A percentile compares a stretch with the other conserved stretches of the same genome.
phyloP scores from a whole-genome alignment of 2,329 filamentous ascomycete genomes.

The Rasamsonia emersonii region DNA sequence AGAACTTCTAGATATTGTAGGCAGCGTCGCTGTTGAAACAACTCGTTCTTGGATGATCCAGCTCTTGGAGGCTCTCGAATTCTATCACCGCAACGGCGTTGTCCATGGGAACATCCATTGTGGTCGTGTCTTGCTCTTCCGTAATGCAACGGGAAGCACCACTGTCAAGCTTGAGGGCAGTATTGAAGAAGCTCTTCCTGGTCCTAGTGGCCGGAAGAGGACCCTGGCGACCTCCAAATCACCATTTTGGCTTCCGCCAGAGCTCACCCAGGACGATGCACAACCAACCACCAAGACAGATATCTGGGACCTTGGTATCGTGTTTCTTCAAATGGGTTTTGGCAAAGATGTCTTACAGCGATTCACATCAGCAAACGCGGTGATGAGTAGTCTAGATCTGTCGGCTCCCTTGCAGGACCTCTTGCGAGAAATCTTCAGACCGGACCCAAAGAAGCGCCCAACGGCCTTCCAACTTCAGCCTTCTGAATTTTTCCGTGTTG shows the following conservation, averaged over 20 bases:
- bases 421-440: constrained; percentile 73
- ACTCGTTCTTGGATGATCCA: constrained; percentile 87
- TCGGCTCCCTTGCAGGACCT: constrained; percentile 72
- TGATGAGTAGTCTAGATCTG: constrained; percentile 63
- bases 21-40: constrained; percentile 62
- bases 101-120: constrained; percentile 76
- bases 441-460: constrained; percentile 73
- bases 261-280: constrained; percentile 55
- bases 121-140: constrained; percentile 69
- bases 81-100: constrained; percentile 75
- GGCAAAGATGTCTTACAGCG: constrained; percentile 67
- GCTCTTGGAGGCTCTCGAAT: constrained; percentile 78
- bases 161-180: constrained; percentile 47
- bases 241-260: constrained; percentile 75
- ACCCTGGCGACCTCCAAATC: constrained; percentile 55
- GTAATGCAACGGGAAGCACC: constrained; percentile 59
- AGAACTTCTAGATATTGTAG: constrained; percentile 72
- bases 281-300: constrained; percentile 66
- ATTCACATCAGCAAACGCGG: constrained; percentile 67
- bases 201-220: constrained; percentile 35
- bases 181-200: constrained; percentile 43
- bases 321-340: constrained; percentile 91
- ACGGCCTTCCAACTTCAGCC: constrained; percentile 67
- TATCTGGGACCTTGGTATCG: constrained; percentile 87
- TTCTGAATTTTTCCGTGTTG: constrained; percentile 38